These are phyloP conservation scores for Prillingera fragicola DNA, from an alignment of 1,284 basidiomycete species.

Conservation along the genomic window DNA sequence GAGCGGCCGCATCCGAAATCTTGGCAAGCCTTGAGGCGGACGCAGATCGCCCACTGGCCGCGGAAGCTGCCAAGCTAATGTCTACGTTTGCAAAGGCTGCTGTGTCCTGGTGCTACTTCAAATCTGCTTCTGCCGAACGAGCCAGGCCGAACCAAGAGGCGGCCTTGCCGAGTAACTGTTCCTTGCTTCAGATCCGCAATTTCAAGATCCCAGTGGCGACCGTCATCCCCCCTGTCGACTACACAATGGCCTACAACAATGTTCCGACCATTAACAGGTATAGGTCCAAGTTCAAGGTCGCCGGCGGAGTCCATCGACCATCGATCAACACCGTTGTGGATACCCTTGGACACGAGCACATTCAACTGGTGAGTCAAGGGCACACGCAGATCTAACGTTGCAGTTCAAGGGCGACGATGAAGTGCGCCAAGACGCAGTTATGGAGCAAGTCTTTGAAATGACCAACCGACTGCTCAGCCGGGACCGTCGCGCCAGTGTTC, in stretches of 20 bases:
- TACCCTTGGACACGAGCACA: constrained; percentile 63
- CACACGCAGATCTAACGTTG: constrained; percentile 1
- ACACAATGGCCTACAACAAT: constrained; percentile 60
- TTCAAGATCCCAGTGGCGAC: constrained; percentile 79
- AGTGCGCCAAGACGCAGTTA: constrained; percentile 92
- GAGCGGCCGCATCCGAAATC: constrained; percentile 64
- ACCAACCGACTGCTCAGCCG: constrained; percentile 71
- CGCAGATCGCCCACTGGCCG: constrained; percentile 61
- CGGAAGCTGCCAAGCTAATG: constrained; percentile 53
- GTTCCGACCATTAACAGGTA: constrained; percentile 65
- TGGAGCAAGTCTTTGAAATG: constrained; percentile 95
- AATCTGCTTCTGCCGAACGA: no score
- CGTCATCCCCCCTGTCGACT: constrained; percentile 63
- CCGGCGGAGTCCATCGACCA: constrained; percentile 77
- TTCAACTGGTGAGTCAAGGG: constrained; percentile 64
- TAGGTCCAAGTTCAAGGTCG: constrained; percentile 57
- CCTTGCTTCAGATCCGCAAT: constrained; percentile 18
- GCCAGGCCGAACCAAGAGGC: neutral
- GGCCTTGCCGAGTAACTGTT: constrained; percentile 2
- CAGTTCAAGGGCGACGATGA: constrained; percentile 95
- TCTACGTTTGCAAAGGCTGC: constrained; percentile 67
- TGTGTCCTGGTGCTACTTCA: constrained; percentile 60
- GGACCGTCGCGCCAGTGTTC: constrained; percentile 69
- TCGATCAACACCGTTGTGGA: constrained; percentile 74
- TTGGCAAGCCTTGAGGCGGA: constrained; percentile 63